Evolutionary conservation across 768 basidiomycete genomes (phyloP).

Genomic region (Austroboletus eburneus): DNA sequence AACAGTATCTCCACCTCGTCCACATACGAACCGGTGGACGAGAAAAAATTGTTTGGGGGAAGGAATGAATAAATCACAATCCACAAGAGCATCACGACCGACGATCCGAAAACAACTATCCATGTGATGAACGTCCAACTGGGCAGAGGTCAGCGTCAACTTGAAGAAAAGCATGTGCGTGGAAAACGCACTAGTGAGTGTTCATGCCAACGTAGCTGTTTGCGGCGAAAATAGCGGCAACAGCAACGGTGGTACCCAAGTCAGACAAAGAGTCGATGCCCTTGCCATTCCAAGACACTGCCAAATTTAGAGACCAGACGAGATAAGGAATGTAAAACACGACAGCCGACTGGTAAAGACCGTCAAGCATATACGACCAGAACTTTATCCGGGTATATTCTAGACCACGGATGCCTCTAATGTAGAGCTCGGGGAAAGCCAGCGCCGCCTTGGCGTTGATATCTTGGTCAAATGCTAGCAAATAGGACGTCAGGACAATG

Average conservation of each 20-base stretch:
- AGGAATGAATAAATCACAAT: conserved; percentile 85
- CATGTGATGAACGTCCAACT: conserved; percentile 84
- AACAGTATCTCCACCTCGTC: conserved; percentile 72
- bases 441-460: conserved; percentile 84
- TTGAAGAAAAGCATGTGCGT: conserved; percentile 4
- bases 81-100: conserved; percentile 82
- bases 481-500: conserved; percentile 6
- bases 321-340: conserved; percentile 85
- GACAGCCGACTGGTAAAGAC: conserved; percentile 86
- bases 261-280: conserved; percentile 78
- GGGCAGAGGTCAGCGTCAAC: conserved; percentile 24
- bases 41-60: conserved; percentile 65
- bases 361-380: conserved; percentile 94
- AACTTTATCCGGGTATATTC: conserved; percentile 92
- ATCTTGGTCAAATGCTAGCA: conserved; percentile 86
- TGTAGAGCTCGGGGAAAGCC: conserved; percentile 93
- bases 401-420: conserved; percentile 87
- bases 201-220: conserved; percentile 90
- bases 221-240: conserved; percentile 82
- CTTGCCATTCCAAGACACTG: conserved; percentile 73
- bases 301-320: conserved; percentile 60
- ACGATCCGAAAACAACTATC: conserved; percentile 76
- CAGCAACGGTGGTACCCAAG: conserved; percentile 88
- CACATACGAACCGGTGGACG: conserved; percentile 66
- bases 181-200: conserved; percentile 72